Evolutionary conservation across 371 early-diverging fungal species (phyloP).

Genomic region (Fennellomyces sp.): DNA sequence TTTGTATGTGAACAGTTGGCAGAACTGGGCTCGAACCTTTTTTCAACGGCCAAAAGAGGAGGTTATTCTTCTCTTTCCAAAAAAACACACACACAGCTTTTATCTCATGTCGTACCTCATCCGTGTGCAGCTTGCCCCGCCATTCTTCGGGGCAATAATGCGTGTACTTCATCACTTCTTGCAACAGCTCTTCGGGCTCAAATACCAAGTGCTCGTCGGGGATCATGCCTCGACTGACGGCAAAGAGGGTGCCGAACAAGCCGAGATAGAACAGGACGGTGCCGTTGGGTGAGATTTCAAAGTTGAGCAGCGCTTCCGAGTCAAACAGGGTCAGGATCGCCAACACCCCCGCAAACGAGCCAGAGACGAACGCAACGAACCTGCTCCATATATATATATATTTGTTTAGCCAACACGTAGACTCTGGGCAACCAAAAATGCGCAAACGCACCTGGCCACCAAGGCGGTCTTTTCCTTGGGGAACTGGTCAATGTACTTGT

Average conservation of each 20-base stretch:
- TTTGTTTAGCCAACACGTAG: too few species aligned
- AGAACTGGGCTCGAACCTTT: conserved; percentile 83
- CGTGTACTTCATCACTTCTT: conserved; percentile 81
- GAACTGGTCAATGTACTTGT: conserved; percentile 87
- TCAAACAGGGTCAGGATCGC: conserved; percentile 83
- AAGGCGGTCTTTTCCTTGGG: conserved; percentile 82
- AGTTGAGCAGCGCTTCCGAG: conserved; percentile 83
- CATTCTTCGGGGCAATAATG: conserved; percentile 92
- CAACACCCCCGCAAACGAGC: conserved; percentile 88
- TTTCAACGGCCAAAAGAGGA: too few species aligned
- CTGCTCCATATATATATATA: conserved; percentile 33
- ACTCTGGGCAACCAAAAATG: too few species aligned
- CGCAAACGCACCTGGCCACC: conserved; percentile 80
- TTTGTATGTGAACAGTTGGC: conserved; percentile 79
- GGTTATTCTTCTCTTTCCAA: too few species aligned
- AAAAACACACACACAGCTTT: neutral
- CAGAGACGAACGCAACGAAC: conserved; percentile 89
- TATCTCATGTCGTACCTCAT: conserved; percentile 54
- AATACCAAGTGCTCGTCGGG: conserved; percentile 81
- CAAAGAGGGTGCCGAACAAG: conserved; percentile 85
- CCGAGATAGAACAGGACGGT: conserved; percentile 93
- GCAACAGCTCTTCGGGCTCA: conserved; percentile 80
- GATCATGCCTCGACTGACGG: conserved; percentile 82
- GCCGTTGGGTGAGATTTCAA: conserved; percentile 87
- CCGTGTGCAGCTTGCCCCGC: conserved; percentile 84